phyloP scores from a whole-genome alignment of 2,329 filamentous ascomycete genomes.

The Sporothrix luriei region DNA sequence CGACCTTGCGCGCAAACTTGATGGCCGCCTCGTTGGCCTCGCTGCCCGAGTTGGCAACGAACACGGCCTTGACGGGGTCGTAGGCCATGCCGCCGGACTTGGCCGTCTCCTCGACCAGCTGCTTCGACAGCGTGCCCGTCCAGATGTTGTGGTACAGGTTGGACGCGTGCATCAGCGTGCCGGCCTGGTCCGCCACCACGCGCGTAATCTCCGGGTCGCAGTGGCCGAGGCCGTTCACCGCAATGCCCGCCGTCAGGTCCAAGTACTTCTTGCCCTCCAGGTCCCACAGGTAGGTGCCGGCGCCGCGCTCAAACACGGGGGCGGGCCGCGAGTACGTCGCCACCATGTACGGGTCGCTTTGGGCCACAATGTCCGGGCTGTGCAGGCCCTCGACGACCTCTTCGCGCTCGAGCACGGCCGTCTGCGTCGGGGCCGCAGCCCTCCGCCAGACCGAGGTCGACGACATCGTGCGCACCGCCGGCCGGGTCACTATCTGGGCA shows the following conservation, averaged over 20 bases:
- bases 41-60: conserved; percentile 93
- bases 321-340: conserved; percentile 89
- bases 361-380: conserved; percentile 72
- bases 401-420: conserved; percentile 1
- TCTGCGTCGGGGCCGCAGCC: conserved; percentile 6
- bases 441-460: conserved; percentile 1
- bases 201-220: conserved; percentile 77
- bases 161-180: conserved; percentile 84
- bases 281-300: conserved; percentile 88
- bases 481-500: conserved; percentile 21
- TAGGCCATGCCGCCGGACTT: conserved; percentile 76
- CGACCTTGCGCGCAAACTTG: conserved; percentile 93
- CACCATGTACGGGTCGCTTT: conserved; percentile 87
- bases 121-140: conserved; percentile 85
- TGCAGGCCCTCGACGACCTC: conserved; percentile 20
- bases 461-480: conserved; percentile 16
- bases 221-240: conserved; percentile 90
- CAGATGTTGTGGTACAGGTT: conserved; percentile 98
- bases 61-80: conserved; percentile 66
- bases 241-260: conserved; percentile 94
- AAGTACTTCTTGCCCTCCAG: conserved; percentile 86
- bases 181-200: conserved; percentile 66
- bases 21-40: conserved; percentile 98
- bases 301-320: conserved; percentile 84
- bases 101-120: conserved; percentile 78